phyloP scores from a whole-genome alignment of 495 filamentous ascomycete species.

The Amphirosellinia nigrospora region DNA sequence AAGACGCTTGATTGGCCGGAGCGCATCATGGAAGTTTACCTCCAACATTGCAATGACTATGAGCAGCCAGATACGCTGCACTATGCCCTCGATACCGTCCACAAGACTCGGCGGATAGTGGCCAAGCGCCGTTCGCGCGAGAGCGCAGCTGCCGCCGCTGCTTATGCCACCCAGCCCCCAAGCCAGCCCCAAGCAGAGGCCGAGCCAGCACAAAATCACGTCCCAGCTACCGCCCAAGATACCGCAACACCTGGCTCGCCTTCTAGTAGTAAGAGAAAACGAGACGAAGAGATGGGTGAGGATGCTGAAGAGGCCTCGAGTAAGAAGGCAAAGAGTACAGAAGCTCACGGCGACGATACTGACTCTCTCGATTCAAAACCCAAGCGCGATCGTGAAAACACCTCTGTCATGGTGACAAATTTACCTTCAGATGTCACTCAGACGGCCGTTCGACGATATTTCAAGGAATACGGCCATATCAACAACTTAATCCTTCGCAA shows the following conservation, averaged over 20 bases:
- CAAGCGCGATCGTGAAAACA: conserved; percentile 88
- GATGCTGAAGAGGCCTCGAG: conserved; percentile 49
- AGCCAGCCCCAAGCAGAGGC: conserved; percentile 34
- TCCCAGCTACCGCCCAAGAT: conserved; percentile 35
- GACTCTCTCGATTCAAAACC: conserved; percentile 48
- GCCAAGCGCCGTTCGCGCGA: conserved; percentile 71
- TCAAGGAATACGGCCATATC: conserved; percentile 84
- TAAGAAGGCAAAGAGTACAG: conserved; percentile 64
- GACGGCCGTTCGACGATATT: conserved; percentile 81
- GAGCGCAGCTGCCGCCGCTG: conserved; percentile 59
- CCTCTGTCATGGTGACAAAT: conserved; percentile 79
- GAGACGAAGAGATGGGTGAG: conserved; percentile 54
- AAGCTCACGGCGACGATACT: conserved; percentile 46
- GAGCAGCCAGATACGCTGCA: conserved; percentile 76
- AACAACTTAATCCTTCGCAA: conserved; percentile 71
- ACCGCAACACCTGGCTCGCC: conserved; percentile 33
- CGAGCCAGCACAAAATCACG: conserved; percentile 42
- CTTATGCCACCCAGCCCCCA: conserved; percentile 44
- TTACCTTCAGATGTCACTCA: conserved; percentile 72
- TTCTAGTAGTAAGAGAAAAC: conserved; percentile 70
- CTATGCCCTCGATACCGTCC: conserved; percentile 69
- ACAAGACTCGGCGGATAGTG: conserved; percentile 67
- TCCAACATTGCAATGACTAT: conserved; percentile 86
- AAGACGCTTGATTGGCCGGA: conserved; percentile 89
- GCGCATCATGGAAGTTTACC: conserved; percentile 79